Evolutionary conservation across 1,284 basidiomycete genomes (phyloP).

Genomic region (Ganoderma sinense): DNA sequence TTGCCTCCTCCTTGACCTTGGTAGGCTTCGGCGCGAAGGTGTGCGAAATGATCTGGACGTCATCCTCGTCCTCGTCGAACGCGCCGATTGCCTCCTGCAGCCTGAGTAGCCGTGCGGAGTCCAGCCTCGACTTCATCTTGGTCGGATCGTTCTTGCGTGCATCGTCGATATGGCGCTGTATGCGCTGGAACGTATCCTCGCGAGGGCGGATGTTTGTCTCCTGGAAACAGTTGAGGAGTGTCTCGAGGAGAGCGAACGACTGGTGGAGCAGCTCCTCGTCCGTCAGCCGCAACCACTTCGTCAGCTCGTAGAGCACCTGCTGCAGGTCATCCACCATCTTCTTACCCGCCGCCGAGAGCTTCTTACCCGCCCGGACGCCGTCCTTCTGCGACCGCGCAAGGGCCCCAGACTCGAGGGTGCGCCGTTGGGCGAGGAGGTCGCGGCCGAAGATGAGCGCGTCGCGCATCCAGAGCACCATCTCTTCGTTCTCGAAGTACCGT

Average conservation of each 20-base stretch:
- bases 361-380: conserved; percentile 35
- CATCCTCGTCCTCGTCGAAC: conserved; percentile 68
- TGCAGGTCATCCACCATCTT: conserved; percentile 84
- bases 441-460: conserved; percentile 93
- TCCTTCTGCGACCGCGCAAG: conserved; percentile 43
- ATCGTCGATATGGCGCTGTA: conserved; percentile 66
- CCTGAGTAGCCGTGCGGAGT: conserved; percentile 59
- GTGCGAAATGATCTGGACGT: conserved; percentile 44
- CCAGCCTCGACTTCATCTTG: conserved; percentile 59
- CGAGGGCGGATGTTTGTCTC: conserved; percentile 61
- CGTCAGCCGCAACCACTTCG: conserved; percentile 89
- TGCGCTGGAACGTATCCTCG: conserved; percentile 57
- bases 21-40: conserved; percentile 18
- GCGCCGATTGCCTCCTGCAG: conserved; percentile 65
- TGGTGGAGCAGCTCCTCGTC: conserved; percentile 91
- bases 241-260: conserved; percentile 82
- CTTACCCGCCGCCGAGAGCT: conserved; percentile 61
- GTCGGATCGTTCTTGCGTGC: conserved; percentile 55
- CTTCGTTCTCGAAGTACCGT: conserved; percentile 75
- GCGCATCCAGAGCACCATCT: conserved; percentile 96
- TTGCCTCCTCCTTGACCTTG: conserved; percentile 15
- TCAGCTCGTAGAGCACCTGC: conserved; percentile 78
- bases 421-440: conserved; percentile 83
- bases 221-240: conserved; percentile 75
- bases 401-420: conserved; percentile 79